These are phyloP conservation scores for Salinomyces thailandicus DNA, from an alignment of 2,329 filamentous ascomycete genomes.

Conservation along the genomic window DNA sequence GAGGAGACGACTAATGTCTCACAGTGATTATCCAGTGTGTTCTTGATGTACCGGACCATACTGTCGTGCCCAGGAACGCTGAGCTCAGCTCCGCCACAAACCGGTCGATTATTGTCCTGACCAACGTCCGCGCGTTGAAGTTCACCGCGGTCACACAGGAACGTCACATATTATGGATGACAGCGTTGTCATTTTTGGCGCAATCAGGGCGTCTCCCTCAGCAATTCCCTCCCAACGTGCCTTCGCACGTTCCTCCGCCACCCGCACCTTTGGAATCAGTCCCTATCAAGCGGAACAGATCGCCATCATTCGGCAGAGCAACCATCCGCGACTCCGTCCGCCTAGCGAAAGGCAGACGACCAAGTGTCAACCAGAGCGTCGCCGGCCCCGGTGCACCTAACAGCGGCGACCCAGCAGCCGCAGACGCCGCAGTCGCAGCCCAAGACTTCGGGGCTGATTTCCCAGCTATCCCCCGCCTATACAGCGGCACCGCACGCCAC, in stretches of 20 bases:
- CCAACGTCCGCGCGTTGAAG: conserved; percentile 84
- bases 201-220: conserved; percentile 68
- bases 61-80: conserved; percentile 60
- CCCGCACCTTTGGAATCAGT: conserved; percentile 16
- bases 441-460: conserved; percentile 57
- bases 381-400: conserved; percentile 1
- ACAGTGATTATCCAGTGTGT: conserved; percentile 92
- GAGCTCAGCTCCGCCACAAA: conserved; percentile 51
- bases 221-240: conserved; percentile 19
- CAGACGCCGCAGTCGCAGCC: too few relatives aligned
- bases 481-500: conserved; percentile 50
- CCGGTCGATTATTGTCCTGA: conserved; percentile 88
- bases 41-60: conserved; percentile 91
- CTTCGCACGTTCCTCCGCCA: conserved; percentile 17
- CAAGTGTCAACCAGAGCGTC: conserved; percentile 12
- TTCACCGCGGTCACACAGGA: conserved; percentile 79
- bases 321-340: conserved; percentile 81
- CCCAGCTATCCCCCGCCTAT: conserved; percentile 60
- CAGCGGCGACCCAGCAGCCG: neutral
- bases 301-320: conserved; percentile 32
- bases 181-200: conserved; percentile 85
- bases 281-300: conserved; percentile 20
- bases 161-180: conserved; percentile 90
- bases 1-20: conserved; percentile 22
- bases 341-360: conserved; percentile 59